Base-by-base conservation (phyloP, 2,329 filamentous ascomycete species). In the Chrysosporium queenslandicum region DNA sequence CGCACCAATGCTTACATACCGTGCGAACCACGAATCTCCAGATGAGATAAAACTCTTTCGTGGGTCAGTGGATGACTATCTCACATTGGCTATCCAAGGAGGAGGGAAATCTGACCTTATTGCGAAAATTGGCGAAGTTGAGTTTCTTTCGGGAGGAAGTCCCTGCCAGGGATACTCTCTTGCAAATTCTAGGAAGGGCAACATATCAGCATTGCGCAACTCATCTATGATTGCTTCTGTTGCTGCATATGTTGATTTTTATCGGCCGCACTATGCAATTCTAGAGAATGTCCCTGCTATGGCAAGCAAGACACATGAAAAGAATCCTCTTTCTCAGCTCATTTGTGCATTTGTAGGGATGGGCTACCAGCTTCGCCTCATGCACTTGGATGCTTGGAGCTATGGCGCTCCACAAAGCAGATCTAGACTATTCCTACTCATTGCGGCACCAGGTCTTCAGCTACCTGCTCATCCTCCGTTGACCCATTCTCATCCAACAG, bases 161-260 rank as follows among this genome's bases (percentile, higher is more conserved):
- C 87, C 87, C 0, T 94, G 87, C 58, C 85, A 83, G 14, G 87
- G 85, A 0, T 92, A 88, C 60, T 89, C 85, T 0, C 50, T 58
- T 0, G 65, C 87, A 0, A 90, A 90, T 4, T 59, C 58, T 0
- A 66, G 82, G 58, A 81, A 75, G 59, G 69, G 73, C 0, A 82
- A 77, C 1, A 62, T 71, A 0, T 50, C 70, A 3, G 83, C 85
- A 7, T 67, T 81, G 4, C 79, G 80, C 54, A 88, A 92, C 61
- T 84, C 85, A 30, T 90, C 86, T 0, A 77, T 92, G 27, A 78
- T 92, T 0, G 86, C 85, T 0, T 85, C 85, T 0, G 87, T 91
- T 34, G 82, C 82, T 0, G 81, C 86, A 0, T 87, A 78, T 54
- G 73, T 91, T 1, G 87, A 94, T 56, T 68, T 87, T 0, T 89